phyloP scores from a whole-genome alignment of 108 stramenopile genomes.

The Cylindrotheca closterium region DNA sequence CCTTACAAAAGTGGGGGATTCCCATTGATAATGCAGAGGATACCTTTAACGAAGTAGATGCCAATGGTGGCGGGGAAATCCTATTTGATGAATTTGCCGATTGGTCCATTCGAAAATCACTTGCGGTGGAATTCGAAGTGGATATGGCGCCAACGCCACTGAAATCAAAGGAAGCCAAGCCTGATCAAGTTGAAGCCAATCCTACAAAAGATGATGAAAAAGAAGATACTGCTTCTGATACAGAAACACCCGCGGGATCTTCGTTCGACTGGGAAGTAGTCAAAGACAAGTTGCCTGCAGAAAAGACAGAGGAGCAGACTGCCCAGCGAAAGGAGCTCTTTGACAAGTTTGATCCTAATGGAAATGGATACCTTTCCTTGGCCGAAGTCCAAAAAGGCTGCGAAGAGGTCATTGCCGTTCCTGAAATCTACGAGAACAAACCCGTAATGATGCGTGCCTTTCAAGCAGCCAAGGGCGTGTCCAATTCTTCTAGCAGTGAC shows the following conservation, averaged over 20 bases:
- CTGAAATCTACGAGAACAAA: slow-evolving; percentile 18
- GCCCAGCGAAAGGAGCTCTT: slow-evolving; percentile 23
- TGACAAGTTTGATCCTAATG: slow-evolving; percentile 26
- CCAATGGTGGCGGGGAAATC: slow-evolving; percentile 32
- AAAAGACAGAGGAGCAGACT: slow-evolving; percentile 27
- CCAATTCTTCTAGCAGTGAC: not conserved
- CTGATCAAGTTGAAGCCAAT: too few species aligned
- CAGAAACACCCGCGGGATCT: too few species aligned
- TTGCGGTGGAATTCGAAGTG: not conserved
- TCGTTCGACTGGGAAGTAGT: slow-evolving; percentile 24
- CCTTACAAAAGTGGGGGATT: slow-evolving; percentile 11
- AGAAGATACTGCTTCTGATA: too few species aligned
- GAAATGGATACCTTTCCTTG: slow-evolving; percentile 31
- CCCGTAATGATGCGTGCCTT: slow-evolving; percentile 32
- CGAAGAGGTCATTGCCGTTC: slow-evolving; percentile 19
- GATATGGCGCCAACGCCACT: too few species aligned
- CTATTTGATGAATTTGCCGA: slow-evolving; percentile 41
- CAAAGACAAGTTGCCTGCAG: slow-evolving; percentile 17
- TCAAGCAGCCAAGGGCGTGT: slow-evolving; percentile 19
- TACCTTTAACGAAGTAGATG: slow-evolving; percentile 27
- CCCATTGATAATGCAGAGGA: slow-evolving; percentile 14
- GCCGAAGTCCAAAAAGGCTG: slow-evolving; percentile 27
- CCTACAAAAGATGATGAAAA: too few species aligned
- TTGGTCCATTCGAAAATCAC: slow-evolving; percentile 22
- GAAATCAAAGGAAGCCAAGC: too few species aligned